These are phyloP conservation scores for Byssochlamys sp. DNA, from an alignment of 2,329 filamentous ascomycete species.

Conservation along the genomic window DNA sequence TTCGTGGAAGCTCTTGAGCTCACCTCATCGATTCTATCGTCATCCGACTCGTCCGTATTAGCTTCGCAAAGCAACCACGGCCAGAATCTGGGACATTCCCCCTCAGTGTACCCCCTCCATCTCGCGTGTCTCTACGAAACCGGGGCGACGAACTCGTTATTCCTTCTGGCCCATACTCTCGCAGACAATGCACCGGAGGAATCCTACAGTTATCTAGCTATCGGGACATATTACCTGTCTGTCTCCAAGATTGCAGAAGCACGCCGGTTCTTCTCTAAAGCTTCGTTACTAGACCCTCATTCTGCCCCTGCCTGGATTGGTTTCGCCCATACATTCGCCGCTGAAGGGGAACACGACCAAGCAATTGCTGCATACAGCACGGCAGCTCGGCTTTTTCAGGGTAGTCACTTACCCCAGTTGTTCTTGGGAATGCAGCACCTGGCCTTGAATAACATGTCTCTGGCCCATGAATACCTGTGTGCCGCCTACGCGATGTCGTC, in stretches of 20 bases:
- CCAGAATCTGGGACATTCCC: constrained; percentile 35
- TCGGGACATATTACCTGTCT: constrained; percentile 86
- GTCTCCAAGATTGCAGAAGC: constrained; percentile 87
- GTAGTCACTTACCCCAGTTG: constrained; percentile 87
- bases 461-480: constrained; percentile 89
- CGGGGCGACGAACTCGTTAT: constrained; percentile 74
- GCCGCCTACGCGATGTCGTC: constrained; percentile 62
- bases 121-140: constrained; percentile 86
- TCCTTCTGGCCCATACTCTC: constrained; percentile 83
- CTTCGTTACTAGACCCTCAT: constrained; percentile 93
- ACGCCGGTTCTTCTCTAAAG: constrained; percentile 90
- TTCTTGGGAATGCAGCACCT: constrained; percentile 98
- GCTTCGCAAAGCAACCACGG: constrained; percentile 18
- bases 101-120: constrained; percentile 71
- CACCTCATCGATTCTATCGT: constrained; percentile 70
- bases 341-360: constrained; percentile 94
- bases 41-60: constrained; percentile 65
- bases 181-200: constrained; percentile 86
- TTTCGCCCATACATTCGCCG: constrained; percentile 95
- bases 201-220: constrained; percentile 84
- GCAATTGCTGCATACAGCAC: constrained; percentile 96
- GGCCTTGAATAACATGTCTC: constrained; percentile 83
- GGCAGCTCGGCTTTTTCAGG: constrained; percentile 87
- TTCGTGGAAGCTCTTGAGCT: constrained; percentile 79
- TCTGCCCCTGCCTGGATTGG: constrained; percentile 98